Percentiles rank a stretch among this genome's conserved stretches.
Evolutionary conservation across 805 yeast species (phyloP).

Genomic region (Zygosaccharomyces kombuchaensis): DNA sequence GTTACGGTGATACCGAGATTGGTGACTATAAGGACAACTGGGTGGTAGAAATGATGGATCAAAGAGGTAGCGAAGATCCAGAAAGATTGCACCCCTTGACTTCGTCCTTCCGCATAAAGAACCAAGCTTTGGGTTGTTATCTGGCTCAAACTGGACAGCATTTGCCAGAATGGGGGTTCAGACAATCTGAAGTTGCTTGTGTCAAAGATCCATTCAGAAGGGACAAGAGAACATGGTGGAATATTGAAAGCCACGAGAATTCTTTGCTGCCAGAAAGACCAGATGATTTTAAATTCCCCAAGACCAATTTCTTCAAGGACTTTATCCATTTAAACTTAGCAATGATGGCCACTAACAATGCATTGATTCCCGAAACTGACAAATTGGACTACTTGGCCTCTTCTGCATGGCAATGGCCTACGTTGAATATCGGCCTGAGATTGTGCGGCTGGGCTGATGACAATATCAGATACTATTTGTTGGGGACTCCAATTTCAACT

Average conservation of each 20-base stretch:
- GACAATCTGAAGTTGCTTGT: conserved; percentile 78
- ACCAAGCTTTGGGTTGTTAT: conserved; percentile 64
- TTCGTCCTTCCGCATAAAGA: conserved; percentile 63
- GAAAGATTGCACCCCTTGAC: conserved; percentile 67
- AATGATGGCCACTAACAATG: conserved; percentile 92
- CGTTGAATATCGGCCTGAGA: conserved; percentile 68
- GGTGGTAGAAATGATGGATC: conserved; percentile 77
- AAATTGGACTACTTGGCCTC: conserved; percentile 70
- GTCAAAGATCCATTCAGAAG: conserved; percentile 55
- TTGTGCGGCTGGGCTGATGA: conserved; percentile 72
- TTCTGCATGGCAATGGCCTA: conserved; percentile 87
- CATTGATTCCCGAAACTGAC: conserved; percentile 71
- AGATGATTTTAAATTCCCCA: conserved; percentile 47
- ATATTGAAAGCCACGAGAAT: conserved; percentile 67
- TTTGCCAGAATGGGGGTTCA: conserved; percentile 80
- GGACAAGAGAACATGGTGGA: conserved; percentile 90
- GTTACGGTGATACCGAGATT: conserved; percentile 67
- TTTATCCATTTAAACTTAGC: conserved; percentile 73
- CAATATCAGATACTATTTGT: conserved; percentile 58
- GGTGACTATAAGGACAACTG: conserved; percentile 88
- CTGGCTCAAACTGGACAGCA: conserved; percentile 67
- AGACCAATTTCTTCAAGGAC: conserved; percentile 71
- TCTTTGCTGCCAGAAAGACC: conserved; percentile 53
- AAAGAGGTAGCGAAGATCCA: conserved; percentile 48
- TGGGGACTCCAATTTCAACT: conserved; percentile 76